Percentiles rank a stretch among this genome's conserved stretches.
Conservation (phyloP, 495 filamentous ascomycete genomes). For the Echria macrotheca region DNA sequence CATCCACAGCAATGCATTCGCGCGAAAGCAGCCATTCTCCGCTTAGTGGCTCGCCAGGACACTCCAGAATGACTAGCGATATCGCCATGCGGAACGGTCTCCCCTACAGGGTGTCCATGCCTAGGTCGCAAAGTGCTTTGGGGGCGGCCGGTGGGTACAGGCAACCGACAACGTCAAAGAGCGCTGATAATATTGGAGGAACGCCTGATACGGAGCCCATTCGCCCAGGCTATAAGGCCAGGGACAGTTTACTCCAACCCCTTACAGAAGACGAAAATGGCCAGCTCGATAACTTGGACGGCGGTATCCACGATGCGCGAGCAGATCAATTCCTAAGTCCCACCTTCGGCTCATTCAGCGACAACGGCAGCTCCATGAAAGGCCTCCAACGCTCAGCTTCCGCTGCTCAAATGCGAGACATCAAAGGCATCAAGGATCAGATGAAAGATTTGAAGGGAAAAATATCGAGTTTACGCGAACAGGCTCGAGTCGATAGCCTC, state of each 20-base stretch:
- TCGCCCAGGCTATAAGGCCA: slow-evolving; percentile 17
- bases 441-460: slow-evolving; percentile 92
- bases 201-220: slow-evolving; percentile 13
- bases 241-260: slow-evolving; percentile 28
- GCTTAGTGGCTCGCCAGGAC: slow-evolving; percentile 22
- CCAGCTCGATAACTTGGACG: slow-evolving; percentile 22
- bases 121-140: slow-evolving; percentile 44
- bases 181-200: slow-evolving; percentile 31
- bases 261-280: slow-evolving; percentile 36
- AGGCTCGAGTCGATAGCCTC: slow-evolving; percentile 75
- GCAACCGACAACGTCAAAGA: slow-evolving; percentile 35
- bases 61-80: slow-evolving; percentile 41
- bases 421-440: slow-evolving; percentile 82
- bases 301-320: slow-evolving; percentile 23
- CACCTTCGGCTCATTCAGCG: slow-evolving; percentile 27
- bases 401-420: slow-evolving; percentile 69
- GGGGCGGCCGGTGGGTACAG: slow-evolving; percentile 45
- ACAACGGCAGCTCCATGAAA: slow-evolving; percentile 15
- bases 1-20: slow-evolving; percentile 26
- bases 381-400: slow-evolving; percentile 48
- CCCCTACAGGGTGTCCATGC: slow-evolving; percentile 29
- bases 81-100: slow-evolving; percentile 35
- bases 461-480: slow-evolving; percentile 77
- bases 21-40: slow-evolving; percentile 17
- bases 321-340: slow-evolving; percentile 36